phyloP scores from a whole-genome alignment of 192 early-diverging fungal species.

The Umbelopsis sp. region DNA sequence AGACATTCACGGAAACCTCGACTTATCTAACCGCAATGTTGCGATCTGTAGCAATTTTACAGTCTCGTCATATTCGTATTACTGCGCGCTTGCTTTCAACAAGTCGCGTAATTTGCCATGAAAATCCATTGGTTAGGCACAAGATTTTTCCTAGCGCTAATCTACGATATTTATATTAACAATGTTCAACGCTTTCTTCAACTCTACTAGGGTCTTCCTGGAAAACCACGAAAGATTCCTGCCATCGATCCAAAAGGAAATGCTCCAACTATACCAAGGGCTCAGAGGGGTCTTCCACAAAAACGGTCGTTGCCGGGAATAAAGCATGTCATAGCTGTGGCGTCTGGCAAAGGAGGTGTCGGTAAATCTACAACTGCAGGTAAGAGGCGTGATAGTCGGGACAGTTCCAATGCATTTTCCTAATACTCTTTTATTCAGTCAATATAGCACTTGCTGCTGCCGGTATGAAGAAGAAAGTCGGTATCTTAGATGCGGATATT shows the following conservation, averaged over 20 bases:
- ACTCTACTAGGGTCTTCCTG: conserved; percentile 44
- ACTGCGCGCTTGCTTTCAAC: conserved; percentile 27
- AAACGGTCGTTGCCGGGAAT: conserved; percentile 73
- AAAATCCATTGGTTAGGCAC: conserved; percentile 52
- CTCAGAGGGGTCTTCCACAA: conserved; percentile 69
- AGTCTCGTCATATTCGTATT: neutral
- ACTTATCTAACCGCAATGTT: neutral
- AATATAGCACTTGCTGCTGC: conserved; percentile 75
- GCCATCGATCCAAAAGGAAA: conserved; percentile 23
- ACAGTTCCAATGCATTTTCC: neutral
- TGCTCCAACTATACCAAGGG: conserved; percentile 47
- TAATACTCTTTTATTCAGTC: conserved; percentile 40
- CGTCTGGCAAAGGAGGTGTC: conserved; percentile 91
- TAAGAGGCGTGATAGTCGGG: conserved; percentile 20
- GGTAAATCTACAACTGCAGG: conserved; percentile 88
- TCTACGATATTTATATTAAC: neutral
- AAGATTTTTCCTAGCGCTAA: neutral
- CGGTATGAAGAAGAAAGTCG: conserved; percentile 58
- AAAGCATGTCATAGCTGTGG: conserved; percentile 75
- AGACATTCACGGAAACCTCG: no score
- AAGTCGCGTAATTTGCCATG: conserved; percentile 34
- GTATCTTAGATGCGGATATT: conserved; percentile 89
- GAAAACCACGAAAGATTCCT: conserved; percentile 38
- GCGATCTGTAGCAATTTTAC: neutral
- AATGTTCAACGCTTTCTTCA: no score